These are phyloP conservation scores for Curvularia eragrostidis DNA, from an alignment of 2,329 filamentous ascomycete species.

Conservation along the genomic window DNA sequence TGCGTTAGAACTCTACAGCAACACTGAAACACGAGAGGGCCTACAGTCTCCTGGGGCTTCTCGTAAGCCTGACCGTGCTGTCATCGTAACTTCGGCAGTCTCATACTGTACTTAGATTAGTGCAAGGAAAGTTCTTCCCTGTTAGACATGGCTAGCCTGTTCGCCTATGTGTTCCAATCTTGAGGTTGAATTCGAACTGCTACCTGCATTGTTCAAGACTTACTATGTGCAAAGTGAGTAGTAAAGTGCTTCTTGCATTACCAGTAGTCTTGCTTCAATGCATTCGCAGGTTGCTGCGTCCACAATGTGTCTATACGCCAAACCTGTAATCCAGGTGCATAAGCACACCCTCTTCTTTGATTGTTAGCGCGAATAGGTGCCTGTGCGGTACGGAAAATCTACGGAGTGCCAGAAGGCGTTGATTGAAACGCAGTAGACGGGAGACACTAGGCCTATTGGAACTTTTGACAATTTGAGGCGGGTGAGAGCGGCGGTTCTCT, in stretches of 20 bases:
- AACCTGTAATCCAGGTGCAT: too few species aligned
- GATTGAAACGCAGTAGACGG: neutral
- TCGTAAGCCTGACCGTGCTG: neutral
- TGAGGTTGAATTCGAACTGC: neutral
- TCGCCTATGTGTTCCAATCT: neutral
- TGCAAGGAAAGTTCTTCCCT: neutral
- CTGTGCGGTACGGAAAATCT: neutral
- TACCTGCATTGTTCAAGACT: neutral
- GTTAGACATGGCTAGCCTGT: neutral
- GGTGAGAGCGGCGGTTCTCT: too few species aligned
- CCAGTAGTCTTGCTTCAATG: neutral
- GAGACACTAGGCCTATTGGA: neutral
- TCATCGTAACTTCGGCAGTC: neutral
- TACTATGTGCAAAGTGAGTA: neutral
- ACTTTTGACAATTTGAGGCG: neutral
- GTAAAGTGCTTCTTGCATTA: neutral
- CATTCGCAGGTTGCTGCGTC: neutral
- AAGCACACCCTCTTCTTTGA: neutral
- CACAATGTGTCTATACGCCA: neutral
- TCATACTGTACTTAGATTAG: neutral
- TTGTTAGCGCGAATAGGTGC: neutral
- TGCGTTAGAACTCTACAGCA: neutral
- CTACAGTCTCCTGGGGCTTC: neutral
- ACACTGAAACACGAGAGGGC: neutral
- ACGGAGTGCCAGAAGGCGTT: neutral